A percentile compares a stretch with the other conserved stretches of the same genome.
Evolutionary conservation across 192 early-diverging fungal species (phyloP).

Genomic region (Coemansia javaensis): DNA sequence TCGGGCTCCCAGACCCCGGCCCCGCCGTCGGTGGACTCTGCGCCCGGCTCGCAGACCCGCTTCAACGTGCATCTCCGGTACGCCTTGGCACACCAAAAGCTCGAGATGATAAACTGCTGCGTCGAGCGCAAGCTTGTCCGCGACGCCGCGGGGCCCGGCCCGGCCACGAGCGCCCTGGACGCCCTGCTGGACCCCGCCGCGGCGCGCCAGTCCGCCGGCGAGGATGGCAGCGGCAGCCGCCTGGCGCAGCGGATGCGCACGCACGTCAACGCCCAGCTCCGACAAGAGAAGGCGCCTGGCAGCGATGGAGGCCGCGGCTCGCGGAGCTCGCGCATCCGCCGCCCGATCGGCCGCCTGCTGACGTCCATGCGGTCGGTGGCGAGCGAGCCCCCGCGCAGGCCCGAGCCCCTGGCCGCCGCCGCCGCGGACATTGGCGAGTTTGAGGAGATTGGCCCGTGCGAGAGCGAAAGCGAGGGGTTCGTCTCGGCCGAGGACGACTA

Average conservation of each 20-base stretch:
- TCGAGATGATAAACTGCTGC: conserved; percentile 81
- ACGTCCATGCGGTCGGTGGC: conserved; percentile 19
- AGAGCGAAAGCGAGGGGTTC: conserved; percentile 48
- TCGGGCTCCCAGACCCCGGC: conserved; percentile 13
- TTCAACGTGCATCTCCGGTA: conserved; percentile 59
- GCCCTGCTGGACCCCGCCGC: neutral
- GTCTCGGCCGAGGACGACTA: conserved; percentile 45
- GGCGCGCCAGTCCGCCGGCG: too few species aligned
- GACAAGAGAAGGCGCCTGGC: conserved; percentile 17
- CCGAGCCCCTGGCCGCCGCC: neutral
- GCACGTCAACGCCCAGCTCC: conserved; percentile 28
- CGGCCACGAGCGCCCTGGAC: too few species aligned
- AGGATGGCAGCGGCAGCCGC: neutral
- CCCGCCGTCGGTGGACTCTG: neutral
- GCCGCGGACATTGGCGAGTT: conserved; percentile 24
- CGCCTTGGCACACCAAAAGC: conserved; percentile 66
- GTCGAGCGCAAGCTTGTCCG: conserved; percentile 43
- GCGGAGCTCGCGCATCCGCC: conserved; percentile 33
- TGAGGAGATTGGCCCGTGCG: conserved; percentile 27
- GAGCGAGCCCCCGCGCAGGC: neutral
- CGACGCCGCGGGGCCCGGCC: too few species aligned
- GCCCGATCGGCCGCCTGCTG: conserved; percentile 39
- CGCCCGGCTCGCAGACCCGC: neutral
- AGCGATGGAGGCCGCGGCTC: conserved; percentile 15
- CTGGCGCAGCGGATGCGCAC: conserved; percentile 35